These are phyloP conservation scores for Blastobotrys attinorum DNA, from an alignment of 805 yeast species.

Conservation along the genomic window DNA sequence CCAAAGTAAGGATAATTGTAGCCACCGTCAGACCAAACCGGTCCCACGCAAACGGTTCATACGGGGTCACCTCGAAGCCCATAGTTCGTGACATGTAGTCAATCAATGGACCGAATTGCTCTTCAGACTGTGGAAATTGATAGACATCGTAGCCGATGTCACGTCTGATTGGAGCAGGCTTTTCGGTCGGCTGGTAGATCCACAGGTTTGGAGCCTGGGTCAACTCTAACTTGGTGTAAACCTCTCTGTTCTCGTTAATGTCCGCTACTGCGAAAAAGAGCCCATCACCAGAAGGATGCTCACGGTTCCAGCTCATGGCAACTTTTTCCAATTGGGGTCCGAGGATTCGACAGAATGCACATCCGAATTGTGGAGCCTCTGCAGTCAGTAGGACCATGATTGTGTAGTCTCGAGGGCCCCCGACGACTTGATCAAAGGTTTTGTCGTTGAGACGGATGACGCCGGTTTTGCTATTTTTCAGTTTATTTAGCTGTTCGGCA, in stretches of 20 bases:
- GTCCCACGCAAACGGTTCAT: slow-evolving; percentile 28
- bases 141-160: slow-evolving; percentile 15
- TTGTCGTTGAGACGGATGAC: slow-evolving; percentile 48
- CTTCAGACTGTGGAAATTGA: slow-evolving; percentile 24
- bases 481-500: no score
- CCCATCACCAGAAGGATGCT: slow-evolving; percentile 44
- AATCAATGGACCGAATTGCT: slow-evolving; percentile 17
- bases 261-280: slow-evolving; percentile 73
- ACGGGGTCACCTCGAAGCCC: slow-evolving; percentile 24
- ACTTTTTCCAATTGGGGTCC: slow-evolving; percentile 56
- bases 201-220: slow-evolving; percentile 73
- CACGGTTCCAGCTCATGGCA: slow-evolving; percentile 56
- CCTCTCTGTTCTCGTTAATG: slow-evolving; percentile 46
- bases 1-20: slow-evolving; percentile 9
- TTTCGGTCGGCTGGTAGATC: slow-evolving; percentile 43
- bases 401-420: slow-evolving; percentile 62
- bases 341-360: slow-evolving; percentile 63
- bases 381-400: slow-evolving; percentile 68
- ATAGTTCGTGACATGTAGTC: slow-evolving; percentile 12
- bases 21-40: slow-evolving; percentile 11
- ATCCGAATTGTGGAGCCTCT: slow-evolving; percentile 61
- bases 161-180: slow-evolving; percentile 7
- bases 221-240: slow-evolving; percentile 47
- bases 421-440: slow-evolving; percentile 48
- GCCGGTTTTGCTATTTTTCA: slow-evolving; percentile 17